A percentile compares a stretch with the other conserved stretches of the same genome.
phyloP scores from a whole-genome alignment of 2,329 filamentous ascomycete species.

The Rhynchosporium secalis region DNA sequence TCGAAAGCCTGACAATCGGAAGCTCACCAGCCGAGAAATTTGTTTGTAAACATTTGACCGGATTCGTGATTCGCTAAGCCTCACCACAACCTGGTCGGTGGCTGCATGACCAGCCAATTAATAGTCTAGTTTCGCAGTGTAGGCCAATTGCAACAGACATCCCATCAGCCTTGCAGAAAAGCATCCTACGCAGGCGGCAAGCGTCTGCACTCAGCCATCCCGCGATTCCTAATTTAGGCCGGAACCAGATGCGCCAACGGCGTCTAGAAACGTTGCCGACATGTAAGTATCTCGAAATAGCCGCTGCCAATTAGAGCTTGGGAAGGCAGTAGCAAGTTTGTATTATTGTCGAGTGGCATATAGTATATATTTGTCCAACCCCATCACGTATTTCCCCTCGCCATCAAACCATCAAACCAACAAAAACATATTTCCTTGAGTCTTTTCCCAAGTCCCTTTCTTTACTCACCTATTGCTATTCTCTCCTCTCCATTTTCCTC shows the following conservation, averaged over 20 bases:
- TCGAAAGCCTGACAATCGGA: conserved; percentile 10
- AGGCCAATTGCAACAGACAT: conserved; percentile 2
- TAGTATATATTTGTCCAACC: conserved; percentile 17
- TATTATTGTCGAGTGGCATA: background rate
- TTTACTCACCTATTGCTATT: conserved; percentile 20
- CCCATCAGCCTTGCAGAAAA: conserved; percentile 13
- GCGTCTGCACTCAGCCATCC: conserved; percentile 8
- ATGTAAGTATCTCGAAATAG: conserved; percentile 12
- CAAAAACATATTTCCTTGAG: conserved; percentile 27
- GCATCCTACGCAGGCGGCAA: background rate
- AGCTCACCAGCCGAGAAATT: conserved; percentile 10
- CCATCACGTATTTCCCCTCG: conserved; percentile 15
- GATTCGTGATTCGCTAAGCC: conserved; percentile 11
- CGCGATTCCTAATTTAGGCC: conserved; percentile 12
- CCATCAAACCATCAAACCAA: conserved; percentile 28
- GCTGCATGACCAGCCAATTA: conserved; percentile 8
- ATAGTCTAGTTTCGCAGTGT: background rate
- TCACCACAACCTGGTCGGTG: conserved; percentile 5
- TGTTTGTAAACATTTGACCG: conserved; percentile 10
- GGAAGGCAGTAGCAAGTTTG: background rate
- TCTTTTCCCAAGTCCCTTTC: conserved; percentile 26
- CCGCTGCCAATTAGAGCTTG: conserved; percentile 8
- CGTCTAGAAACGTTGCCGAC: conserved; percentile 5
- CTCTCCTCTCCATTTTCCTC: conserved; percentile 15
- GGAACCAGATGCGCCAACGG: conserved; percentile 8